phyloP scores from a whole-genome alignment of 2,329 filamentous ascomycete genomes.

The Clonostachys rosea region DNA sequence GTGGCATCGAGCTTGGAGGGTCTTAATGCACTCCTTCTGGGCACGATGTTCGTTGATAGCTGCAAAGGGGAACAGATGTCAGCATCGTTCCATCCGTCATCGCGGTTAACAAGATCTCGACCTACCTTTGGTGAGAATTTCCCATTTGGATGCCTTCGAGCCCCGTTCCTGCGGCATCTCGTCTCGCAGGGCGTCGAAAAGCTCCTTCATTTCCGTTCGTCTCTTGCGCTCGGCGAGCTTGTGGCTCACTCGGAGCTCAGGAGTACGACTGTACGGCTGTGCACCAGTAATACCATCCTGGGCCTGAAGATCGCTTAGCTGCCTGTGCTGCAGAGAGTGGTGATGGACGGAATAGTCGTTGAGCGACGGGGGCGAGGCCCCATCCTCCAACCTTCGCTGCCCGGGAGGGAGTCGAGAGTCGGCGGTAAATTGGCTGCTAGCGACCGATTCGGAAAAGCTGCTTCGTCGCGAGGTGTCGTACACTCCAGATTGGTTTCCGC shows the following conservation, averaged over 20 bases:
- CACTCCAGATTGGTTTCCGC: constrained; percentile 23
- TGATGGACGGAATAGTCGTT: constrained; percentile 60
- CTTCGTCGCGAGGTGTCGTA: constrained; percentile 66
- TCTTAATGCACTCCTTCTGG: constrained; percentile 42
- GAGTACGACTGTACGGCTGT: constrained; percentile 78
- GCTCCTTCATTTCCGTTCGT: constrained; percentile 81
- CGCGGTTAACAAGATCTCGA: neutral
- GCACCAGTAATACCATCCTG: constrained; percentile 53
- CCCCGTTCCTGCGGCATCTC: constrained; percentile 77
- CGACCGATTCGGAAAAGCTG: constrained; percentile 72
- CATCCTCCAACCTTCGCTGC: constrained; percentile 68
- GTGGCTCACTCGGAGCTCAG: constrained; percentile 77
- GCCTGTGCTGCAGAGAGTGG: constrained; percentile 71
- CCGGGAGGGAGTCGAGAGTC: constrained; percentile 69
- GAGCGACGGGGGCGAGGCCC: constrained; percentile 40
- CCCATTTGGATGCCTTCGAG: constrained; percentile 85
- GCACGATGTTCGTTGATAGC: constrained; percentile 11
- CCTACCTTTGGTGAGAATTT: constrained; percentile 79
- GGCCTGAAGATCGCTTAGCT: constrained; percentile 60
- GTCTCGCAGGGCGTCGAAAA: constrained; percentile 77
- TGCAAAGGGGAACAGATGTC: neutral
- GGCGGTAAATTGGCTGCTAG: constrained; percentile 73
- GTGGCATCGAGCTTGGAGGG: constrained; percentile 38
- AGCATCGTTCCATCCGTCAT: too few species aligned
- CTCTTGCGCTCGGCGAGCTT: constrained; percentile 82